Percentiles rank a stretch among this genome's conserved stretches.
Conservation (phyloP, 2,329 filamentous ascomycete genomes). For the Cladophialophora yegresii region DNA sequence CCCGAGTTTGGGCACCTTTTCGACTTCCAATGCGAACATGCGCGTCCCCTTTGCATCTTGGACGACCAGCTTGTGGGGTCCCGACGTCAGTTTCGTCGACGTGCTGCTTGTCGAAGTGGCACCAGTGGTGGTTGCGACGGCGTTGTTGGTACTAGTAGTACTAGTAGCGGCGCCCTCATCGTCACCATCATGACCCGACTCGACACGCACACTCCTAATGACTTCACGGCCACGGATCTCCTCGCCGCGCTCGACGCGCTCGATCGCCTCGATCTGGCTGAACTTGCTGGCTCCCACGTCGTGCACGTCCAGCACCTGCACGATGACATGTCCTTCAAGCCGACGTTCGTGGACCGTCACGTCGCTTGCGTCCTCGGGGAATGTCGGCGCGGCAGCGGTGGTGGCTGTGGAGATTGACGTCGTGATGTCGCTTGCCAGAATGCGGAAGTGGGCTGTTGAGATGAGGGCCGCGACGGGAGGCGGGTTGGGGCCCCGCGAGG, state of each 20-base stretch:
- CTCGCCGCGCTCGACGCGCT: slow-evolving; percentile 54
- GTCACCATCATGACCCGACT: slow-evolving; percentile 44
- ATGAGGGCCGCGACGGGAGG: slow-evolving; percentile 66
- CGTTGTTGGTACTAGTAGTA: slow-evolving; percentile 21
- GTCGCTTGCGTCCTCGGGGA: slow-evolving; percentile 62
- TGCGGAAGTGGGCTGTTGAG: slow-evolving; percentile 76
- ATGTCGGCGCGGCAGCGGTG: slow-evolving; percentile 43
- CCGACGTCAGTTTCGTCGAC: slow-evolving; percentile 41
- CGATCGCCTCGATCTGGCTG: slow-evolving; percentile 78
- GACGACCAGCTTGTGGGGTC: slow-evolving; percentile 77
- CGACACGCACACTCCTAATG: slow-evolving; percentile 67
- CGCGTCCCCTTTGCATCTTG: slow-evolving; percentile 75
- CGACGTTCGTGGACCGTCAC: slow-evolving; percentile 57
- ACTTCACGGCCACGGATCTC: slow-evolving; percentile 72
- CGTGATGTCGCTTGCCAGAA: slow-evolving; percentile 77
- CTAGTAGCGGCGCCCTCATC: slow-evolving; percentile 39
- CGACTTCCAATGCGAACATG: slow-evolving; percentile 72
- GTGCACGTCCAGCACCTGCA: slow-evolving; percentile 84
- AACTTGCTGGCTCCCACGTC: slow-evolving; percentile 78
- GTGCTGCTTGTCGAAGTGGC: too few species aligned
- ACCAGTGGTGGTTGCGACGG: neutral
- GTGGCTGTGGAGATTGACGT: slow-evolving; percentile 54
- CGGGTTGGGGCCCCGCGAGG: slow-evolving; percentile 55
- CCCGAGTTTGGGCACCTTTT: slow-evolving; percentile 64
- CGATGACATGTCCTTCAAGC: slow-evolving; percentile 65